Evolutionary conservation across 495 filamentous ascomycete species (phyloP).

Genomic region (Halenospora varia): DNA sequence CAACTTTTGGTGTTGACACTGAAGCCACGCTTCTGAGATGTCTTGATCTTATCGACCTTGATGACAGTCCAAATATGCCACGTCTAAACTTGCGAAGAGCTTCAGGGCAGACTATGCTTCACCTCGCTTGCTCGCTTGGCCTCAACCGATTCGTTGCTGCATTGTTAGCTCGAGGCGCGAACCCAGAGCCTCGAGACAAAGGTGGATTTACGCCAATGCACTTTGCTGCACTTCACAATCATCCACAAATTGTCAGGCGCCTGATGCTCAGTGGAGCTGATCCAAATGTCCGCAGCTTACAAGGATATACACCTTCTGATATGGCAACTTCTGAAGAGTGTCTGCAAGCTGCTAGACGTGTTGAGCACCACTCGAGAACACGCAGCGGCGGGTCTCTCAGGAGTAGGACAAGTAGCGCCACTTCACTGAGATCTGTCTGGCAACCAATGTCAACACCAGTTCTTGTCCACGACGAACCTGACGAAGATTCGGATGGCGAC

Average conservation of each 20-base stretch:
- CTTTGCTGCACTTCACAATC: conserved; percentile 72
- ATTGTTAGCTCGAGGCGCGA: conserved; percentile 75
- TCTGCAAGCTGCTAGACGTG: conserved; percentile 43
- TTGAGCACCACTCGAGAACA: conserved; percentile 56
- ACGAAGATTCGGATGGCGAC: conserved; percentile 32
- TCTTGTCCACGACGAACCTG: conserved; percentile 35
- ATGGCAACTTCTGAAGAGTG: conserved; percentile 62
- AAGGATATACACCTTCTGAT: conserved; percentile 69
- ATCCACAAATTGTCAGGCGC: conserved; percentile 69
- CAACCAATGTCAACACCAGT: conserved; percentile 42
- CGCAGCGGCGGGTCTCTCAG: conserved; percentile 41
- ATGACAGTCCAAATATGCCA: conserved; percentile 63
- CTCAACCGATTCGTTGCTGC: conserved; percentile 75
- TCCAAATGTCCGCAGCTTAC: conserved; percentile 62
- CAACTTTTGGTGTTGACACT: conserved; percentile 41
- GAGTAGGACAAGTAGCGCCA: conserved; percentile 63
- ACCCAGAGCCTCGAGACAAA: conserved; percentile 69
- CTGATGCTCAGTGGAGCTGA: conserved; percentile 72
- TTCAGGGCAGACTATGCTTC: conserved; percentile 77
- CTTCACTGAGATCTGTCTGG: conserved; percentile 61
- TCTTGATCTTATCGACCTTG: conserved; percentile 73
- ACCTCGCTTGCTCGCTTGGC: conserved; percentile 73
- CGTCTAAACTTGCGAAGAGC: conserved; percentile 57
- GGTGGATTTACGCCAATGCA: conserved; percentile 83
- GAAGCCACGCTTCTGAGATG: conserved; percentile 69